These are phyloP conservation scores for Lodderomyces parapsilosis DNA, from an alignment of 1,139 yeast genomes.

Conservation along the genomic window DNA sequence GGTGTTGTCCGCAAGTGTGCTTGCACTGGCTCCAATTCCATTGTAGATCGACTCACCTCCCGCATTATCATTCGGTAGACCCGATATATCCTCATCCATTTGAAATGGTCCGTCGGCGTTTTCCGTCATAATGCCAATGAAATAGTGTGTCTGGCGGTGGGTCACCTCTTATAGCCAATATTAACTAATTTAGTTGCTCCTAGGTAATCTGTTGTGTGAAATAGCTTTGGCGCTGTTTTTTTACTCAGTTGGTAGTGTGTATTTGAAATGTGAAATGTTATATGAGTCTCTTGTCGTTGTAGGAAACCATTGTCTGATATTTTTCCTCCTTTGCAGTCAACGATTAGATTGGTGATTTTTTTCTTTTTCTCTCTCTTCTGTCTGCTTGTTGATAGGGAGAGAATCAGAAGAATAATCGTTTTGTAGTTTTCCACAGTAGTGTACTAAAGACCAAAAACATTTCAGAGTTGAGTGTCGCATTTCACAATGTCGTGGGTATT, in stretches of 20 bases:
- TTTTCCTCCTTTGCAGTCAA: conserved; percentile 1
- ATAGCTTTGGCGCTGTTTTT: not conserved
- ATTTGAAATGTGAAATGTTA: not conserved
- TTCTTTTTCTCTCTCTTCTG: no score
- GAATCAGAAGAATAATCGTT: no score
- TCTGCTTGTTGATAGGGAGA: no score
- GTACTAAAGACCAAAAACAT: not conserved
- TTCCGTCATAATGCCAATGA: conserved; percentile 26
- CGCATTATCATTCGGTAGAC: conserved; percentile 3
- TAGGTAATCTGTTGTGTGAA: not conserved
- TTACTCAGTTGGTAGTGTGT: not conserved
- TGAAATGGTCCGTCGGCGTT: conserved; percentile 44
- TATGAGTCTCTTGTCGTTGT: not conserved
- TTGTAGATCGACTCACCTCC: not conserved
- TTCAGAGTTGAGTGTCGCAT: not conserved
- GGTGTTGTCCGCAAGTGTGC: not conserved
- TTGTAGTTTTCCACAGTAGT: not conserved
- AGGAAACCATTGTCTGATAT: not conserved
- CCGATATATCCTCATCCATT: conserved; percentile 44
- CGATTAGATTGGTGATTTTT: not conserved
- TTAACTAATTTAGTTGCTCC: not conserved
- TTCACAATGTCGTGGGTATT: not conserved
- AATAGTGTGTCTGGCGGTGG: not conserved
- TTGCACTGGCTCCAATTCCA: not conserved
- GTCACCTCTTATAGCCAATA: not conserved